These are phyloP conservation scores for Cenchrus americanus DNA, from an alignment of 176 grass and related monocot species.

Conservation along the genomic window DNA sequence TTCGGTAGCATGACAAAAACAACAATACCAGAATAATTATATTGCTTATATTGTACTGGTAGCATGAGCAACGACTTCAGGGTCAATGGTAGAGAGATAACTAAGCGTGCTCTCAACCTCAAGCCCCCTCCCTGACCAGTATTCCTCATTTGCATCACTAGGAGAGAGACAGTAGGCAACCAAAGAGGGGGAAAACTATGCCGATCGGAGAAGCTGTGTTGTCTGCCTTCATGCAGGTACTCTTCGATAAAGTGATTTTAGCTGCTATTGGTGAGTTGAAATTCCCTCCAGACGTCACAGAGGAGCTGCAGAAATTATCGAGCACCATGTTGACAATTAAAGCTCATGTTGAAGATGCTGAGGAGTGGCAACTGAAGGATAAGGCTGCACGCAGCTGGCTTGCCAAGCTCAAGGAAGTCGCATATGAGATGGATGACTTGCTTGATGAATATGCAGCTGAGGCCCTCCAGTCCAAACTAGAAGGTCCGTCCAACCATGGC, in stretches of 20 bases:
- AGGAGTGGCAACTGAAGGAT: slow-evolving; percentile 67
- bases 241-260: slow-evolving; percentile 66
- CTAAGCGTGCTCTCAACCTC: background rate
- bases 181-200: slow-evolving; percentile 36
- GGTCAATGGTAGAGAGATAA: slow-evolving; percentile 41
- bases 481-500: slow-evolving; percentile 21
- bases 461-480: slow-evolving; percentile 48
- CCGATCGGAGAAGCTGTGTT: slow-evolving; percentile 56
- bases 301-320: slow-evolving; percentile 61
- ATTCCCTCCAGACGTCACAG: slow-evolving; percentile 36
- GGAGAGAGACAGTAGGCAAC: slow-evolving; percentile 15
- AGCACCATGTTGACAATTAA: slow-evolving; percentile 55
- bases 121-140: background rate
- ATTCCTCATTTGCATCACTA: slow-evolving; percentile 8
- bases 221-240: slow-evolving; percentile 73
- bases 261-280: slow-evolving; percentile 57
- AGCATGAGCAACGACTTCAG: slow-evolving; percentile 39
- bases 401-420: slow-evolving; percentile 60
- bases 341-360: slow-evolving; percentile 74
- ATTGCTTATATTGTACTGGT: background rate
- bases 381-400: slow-evolving; percentile 61
- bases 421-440: slow-evolving; percentile 75
- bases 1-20: background rate
- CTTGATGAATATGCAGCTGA: slow-evolving; percentile 59
- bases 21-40: background rate